Conservation (phyloP, 2,329 filamentous ascomycete genomes). For the Verticillium nubilum region DNA sequence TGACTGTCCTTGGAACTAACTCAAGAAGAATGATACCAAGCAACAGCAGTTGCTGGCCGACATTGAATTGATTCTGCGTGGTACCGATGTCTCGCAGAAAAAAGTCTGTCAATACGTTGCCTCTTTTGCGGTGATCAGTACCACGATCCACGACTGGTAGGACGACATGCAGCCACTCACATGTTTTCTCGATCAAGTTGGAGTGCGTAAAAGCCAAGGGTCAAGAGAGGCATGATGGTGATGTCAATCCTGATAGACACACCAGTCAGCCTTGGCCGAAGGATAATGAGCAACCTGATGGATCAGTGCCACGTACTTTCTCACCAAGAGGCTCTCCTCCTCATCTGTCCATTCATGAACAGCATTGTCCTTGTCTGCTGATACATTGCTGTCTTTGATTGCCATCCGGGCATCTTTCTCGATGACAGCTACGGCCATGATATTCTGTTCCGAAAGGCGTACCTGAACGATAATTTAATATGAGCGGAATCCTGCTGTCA, state of each 20-base stretch:
- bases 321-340: constrained; percentile 17
- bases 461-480: neutral
- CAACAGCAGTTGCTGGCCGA: constrained; percentile 44
- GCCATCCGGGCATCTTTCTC: neutral
- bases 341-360: constrained; percentile 15
- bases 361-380: neutral
- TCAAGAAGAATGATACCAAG: constrained; percentile 40
- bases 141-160: too few species aligned
- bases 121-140: neutral
- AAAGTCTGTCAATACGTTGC: constrained; percentile 10
- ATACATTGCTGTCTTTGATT: neutral
- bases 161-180: constrained; percentile 10
- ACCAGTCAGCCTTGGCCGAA: neutral
- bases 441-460: neutral
- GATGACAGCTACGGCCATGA: neutral
- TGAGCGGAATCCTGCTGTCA: too few species aligned
- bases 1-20: constrained; percentile 5
- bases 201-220: constrained; percentile 39
- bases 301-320: constrained; percentile 13
- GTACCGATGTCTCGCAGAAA: constrained; percentile 46
- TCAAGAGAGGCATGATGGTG: constrained; percentile 38
- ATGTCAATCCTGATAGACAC: constrained; percentile 32
- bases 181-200: constrained; percentile 30
- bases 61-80: constrained; percentile 44
- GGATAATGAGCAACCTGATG: neutral